Conservation (phyloP, 1,139 yeast genomes). For the Scheffersomyces lignicola region DNA sequence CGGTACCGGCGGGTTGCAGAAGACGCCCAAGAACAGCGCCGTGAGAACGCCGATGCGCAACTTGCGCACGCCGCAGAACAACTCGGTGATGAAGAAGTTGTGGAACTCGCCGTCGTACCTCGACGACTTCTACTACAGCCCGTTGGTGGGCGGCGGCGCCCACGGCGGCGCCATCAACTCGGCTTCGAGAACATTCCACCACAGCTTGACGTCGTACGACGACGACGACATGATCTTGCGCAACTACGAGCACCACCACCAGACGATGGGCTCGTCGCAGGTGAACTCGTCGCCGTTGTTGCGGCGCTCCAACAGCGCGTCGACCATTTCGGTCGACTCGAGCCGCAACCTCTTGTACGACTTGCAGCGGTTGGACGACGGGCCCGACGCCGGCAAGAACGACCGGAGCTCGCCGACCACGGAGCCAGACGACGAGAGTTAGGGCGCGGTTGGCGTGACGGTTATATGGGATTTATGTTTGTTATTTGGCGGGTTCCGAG, state of each 20-base stretch:
- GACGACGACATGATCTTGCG: constrained; percentile 58
- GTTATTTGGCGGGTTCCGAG: too few relatives aligned
- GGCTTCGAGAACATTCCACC: constrained; percentile 18
- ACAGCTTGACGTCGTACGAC: constrained; percentile 40
- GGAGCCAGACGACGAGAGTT: constrained; percentile 1
- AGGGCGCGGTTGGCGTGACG: too few relatives aligned
- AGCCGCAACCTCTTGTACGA: constrained; percentile 9
- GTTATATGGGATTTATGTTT: too few relatives aligned
- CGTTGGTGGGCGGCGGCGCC: constrained; percentile 33
- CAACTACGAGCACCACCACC: constrained; percentile 31
- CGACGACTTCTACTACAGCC: constrained; percentile 68
- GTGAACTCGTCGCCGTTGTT: constrained; percentile 8
- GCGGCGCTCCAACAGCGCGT: constrained; percentile 1
- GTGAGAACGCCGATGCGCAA: constrained; percentile 40
- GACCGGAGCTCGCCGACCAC: constrained; percentile 3
- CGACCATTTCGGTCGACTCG: neutral
- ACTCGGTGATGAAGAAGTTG: constrained; percentile 45
- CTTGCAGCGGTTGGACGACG: constrained; percentile 9
- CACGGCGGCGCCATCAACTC: constrained; percentile 6
- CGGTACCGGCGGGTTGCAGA: constrained; percentile 6
- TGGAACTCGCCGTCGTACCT: constrained; percentile 68
- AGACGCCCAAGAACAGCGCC: constrained; percentile 19
- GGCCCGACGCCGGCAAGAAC: neutral
- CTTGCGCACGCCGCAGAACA: constrained; percentile 43
- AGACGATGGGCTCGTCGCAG: constrained; percentile 11